Conservation (phyloP, 2,329 filamentous ascomycete species). For the Nectriaceae sp. region DNA sequence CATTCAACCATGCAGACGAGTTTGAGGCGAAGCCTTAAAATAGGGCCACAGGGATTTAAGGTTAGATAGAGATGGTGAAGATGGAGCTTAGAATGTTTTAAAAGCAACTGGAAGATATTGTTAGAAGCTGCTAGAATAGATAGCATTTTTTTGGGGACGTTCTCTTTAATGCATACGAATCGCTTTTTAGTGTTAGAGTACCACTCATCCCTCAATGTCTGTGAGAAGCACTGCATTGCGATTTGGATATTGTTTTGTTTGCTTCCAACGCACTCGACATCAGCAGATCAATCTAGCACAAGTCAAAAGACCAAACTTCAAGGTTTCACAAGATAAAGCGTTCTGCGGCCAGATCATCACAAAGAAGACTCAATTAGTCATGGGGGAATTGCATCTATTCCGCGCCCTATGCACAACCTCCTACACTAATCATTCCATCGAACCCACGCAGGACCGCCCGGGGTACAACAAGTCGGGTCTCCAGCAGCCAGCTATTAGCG, state of each 20-base stretch:
- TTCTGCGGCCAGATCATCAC: not conserved
- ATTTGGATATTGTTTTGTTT: too few species aligned
- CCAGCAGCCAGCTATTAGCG: not conserved
- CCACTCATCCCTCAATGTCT: too few species aligned
- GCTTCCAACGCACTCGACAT: too few species aligned
- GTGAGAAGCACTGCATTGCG: too few species aligned
- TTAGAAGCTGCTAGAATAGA: too few species aligned
- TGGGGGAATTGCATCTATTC: constrained; percentile 31
- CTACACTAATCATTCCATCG: constrained; percentile 35
- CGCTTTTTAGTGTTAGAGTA: too few species aligned
- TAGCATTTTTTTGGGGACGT: too few species aligned
- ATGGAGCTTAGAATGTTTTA: not conserved
- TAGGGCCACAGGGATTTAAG: not conserved
- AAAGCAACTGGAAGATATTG: too few species aligned
- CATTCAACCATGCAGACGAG: constrained; percentile 44
- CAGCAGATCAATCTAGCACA: too few species aligned
- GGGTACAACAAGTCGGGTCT: constrained; percentile 13
- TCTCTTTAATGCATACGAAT: too few species aligned
- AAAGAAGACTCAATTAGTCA: not conserved
- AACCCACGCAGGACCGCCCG: constrained; percentile 19
- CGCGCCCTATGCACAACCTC: constrained; percentile 29
- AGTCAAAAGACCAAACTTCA: too few species aligned
- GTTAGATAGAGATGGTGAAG: not conserved
- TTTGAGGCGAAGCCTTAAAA: constrained; percentile 44
- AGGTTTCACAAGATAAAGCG: too few species aligned